Evolutionary conservation across 73 alveolate species (phyloP).

Genomic region (Paramecium sexaurelia): DNA sequence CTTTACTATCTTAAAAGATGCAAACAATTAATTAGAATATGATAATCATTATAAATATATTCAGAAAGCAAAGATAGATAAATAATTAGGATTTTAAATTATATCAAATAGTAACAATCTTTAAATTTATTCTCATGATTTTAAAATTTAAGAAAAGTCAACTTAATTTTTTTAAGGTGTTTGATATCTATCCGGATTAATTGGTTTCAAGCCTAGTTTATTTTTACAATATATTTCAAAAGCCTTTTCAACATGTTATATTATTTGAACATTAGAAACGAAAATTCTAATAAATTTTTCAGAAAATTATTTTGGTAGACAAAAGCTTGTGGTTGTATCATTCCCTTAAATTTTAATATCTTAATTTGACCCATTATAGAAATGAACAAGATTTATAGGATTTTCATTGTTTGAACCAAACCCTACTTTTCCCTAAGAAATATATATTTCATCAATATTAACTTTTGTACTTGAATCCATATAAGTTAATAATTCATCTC

Average conservation of each 20-base stretch:
- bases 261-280: background rate
- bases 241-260: background rate
- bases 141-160: background rate
- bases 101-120: too few species aligned
- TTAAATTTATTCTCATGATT: background rate
- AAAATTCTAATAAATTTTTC: conserved; percentile 33
- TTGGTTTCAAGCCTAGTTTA: background rate
- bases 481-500: background rate
- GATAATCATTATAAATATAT: too few species aligned
- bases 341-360: background rate
- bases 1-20: too few species aligned
- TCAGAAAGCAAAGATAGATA: too few species aligned
- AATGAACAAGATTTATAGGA: background rate
- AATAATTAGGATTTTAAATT: too few species aligned
- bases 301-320: background rate
- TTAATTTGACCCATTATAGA: background rate
- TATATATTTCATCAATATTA: background rate
- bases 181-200: background rate
- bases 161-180: background rate
- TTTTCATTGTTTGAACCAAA: conserved; percentile 6
- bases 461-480: background rate
- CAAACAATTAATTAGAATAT: too few species aligned
- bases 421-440: background rate
- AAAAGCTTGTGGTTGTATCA: background rate
- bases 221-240: conserved; percentile 4